Base-by-base conservation (phyloP, 1,284 basidiomycete species). In the Baeospora myosura region DNA sequence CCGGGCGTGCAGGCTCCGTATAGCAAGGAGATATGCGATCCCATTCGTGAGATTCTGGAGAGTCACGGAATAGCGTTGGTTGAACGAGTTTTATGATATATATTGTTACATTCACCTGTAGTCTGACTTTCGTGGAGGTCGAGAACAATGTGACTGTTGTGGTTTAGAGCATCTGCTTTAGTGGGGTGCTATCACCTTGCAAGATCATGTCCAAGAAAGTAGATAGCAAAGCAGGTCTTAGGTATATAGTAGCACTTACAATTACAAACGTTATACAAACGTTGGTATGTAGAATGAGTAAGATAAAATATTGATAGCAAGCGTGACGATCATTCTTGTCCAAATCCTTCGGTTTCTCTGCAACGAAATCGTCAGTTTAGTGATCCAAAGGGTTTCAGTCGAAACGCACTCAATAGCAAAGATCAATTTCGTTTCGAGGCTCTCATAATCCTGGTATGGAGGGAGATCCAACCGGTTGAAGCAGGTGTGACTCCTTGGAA, bases 401-500 rank as follows among this genome's bases (percentile, higher is more conserved):
- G 38, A 29, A 41, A 74, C 80, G 43, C 57, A 88, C 86, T 96
- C 90, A 35, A 94, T 91, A 46, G 91, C 91, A 62, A 86, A 82
- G 24, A 87, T 83, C 44, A 96, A 62, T 65, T 94, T 95, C 59
- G 87, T 82, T 64, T 95, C 91, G 47, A 96, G 62, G 50, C 82
- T 89, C 57, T 88, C 83, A 57, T 90, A 94, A 57, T 88, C 84
- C 59, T 88, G 82, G 65, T 96, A 97, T 23, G 90, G 87, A 7
- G 93, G 94, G 33, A 97, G 65, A 61, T 97, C 93, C 50, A 92
- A 74, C 35, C 90, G 73, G 61, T 94, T 94, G 72, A 94, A 93
- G 62, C 93, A 95, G 0, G 92, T 95, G 56, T 88, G 85, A 52
- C 81, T 86, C 65, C 92, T 84, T 5, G 92, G 93, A 47, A 96